These are phyloP conservation scores for Suillus plorans DNA, from an alignment of 768 basidiomycete species.

Conservation along the genomic window DNA sequence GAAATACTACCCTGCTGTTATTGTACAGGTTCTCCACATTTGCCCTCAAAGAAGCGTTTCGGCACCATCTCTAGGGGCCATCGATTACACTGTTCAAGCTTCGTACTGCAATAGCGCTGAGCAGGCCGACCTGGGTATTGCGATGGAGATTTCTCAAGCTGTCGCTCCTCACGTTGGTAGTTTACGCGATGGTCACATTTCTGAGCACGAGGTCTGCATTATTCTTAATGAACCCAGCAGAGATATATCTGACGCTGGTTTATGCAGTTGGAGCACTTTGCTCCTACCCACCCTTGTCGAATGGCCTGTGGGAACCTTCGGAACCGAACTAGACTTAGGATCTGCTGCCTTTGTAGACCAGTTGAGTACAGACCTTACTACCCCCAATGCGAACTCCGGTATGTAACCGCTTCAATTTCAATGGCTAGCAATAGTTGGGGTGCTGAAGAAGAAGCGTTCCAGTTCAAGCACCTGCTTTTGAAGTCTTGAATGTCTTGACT, in stretches of 20 bases:
- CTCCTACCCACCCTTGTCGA: background rate
- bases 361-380: background rate
- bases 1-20: background rate
- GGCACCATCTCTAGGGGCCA: background rate
- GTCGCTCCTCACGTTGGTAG: background rate
- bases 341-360: background rate
- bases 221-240: background rate
- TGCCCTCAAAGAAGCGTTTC: background rate
- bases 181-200: background rate
- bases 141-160: background rate
- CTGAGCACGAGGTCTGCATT: background rate
- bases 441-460: background rate
- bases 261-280: constrained; percentile 2
- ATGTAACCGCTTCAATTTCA: background rate
- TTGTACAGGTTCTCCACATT: background rate
- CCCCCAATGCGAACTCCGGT: accelerated
- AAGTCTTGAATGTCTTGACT: background rate
- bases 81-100: background rate
- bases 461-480: background rate
- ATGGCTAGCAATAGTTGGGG: background rate
- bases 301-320: background rate
- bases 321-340: constrained; percentile 1
- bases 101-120: background rate
- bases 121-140: background rate
- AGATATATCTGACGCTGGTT: background rate